phyloP scores from a whole-genome alignment of 2,329 filamentous ascomycete species.

The Trichoderma simmonsii region DNA sequence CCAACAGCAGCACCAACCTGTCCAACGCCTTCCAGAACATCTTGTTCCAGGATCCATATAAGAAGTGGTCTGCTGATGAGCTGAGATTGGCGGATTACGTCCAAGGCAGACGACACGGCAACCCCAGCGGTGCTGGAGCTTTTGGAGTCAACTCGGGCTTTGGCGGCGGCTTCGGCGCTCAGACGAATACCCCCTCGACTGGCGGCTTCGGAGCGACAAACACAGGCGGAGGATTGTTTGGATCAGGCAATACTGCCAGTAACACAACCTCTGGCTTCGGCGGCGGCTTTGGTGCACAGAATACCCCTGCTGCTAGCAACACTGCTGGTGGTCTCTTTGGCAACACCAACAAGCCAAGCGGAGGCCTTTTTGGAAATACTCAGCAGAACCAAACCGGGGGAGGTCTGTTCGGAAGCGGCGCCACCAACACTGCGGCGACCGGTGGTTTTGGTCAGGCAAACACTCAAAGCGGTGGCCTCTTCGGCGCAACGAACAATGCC shows the following conservation, averaged over 20 bases:
- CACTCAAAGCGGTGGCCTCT: constrained; percentile 30
- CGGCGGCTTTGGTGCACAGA: constrained; percentile 38
- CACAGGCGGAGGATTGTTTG: constrained; percentile 37
- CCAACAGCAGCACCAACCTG: constrained; percentile 45
- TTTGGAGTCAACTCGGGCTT: constrained; percentile 65
- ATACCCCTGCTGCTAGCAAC: constrained; percentile 30
- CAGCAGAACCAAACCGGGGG: constrained; percentile 29
- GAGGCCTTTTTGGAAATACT: constrained; percentile 40
- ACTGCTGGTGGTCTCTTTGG: constrained; percentile 24
- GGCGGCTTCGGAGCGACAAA: constrained; percentile 24
- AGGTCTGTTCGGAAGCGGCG: constrained; percentile 40
- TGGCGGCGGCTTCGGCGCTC: constrained; percentile 47
- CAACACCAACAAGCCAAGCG: constrained; percentile 26
- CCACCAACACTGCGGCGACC: constrained; percentile 27
- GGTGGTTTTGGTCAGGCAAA: constrained; percentile 39
- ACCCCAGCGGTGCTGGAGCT: constrained; percentile 76
- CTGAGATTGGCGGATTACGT: constrained; percentile 82
- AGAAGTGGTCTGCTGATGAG: constrained; percentile 88
- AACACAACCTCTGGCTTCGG: constrained; percentile 23
- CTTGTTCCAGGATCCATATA: constrained; percentile 74
- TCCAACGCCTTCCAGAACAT: constrained; percentile 73
- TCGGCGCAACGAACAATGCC: constrained; percentile 29
- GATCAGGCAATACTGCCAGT: constrained; percentile 30
- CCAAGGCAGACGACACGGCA: constrained; percentile 80
- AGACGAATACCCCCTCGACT: constrained; percentile 33